Evolutionary conservation across 352 stramenopile species (phyloP).

Genomic region (Pythium scleroteichum): DNA sequence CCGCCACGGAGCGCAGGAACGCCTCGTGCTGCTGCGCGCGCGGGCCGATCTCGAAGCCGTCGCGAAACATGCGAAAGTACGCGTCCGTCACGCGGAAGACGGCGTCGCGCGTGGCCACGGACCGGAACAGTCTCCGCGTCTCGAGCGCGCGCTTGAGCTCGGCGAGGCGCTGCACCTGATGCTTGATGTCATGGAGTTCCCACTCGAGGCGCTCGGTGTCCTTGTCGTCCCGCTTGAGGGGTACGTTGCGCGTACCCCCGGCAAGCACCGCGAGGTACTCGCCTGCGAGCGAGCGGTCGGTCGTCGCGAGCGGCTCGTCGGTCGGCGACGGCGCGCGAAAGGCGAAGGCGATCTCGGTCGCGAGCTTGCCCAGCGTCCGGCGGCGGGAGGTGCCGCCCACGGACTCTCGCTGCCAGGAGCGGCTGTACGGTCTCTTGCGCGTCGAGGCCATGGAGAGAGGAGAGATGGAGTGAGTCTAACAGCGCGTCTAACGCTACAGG

Average conservation of each 20-base stretch:
- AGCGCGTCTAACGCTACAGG: too few relatives aligned
- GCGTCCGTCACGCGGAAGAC: not conserved
- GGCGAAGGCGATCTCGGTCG: conserved; percentile 18
- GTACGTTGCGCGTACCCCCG: not conserved
- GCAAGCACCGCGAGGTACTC: conserved; percentile 7
- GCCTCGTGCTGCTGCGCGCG: not conserved
- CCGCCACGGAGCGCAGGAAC: conserved; percentile 10
- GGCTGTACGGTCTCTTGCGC: not conserved
- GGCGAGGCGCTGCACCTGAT: conserved; percentile 2
- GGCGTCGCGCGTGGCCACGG: not conserved
- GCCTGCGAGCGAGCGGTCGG: not conserved
- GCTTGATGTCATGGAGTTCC: conserved; percentile 12
- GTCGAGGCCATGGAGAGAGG: too few relatives aligned
- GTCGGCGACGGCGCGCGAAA: conserved; percentile 3
- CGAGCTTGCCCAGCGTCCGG: not conserved
- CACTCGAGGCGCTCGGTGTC: conserved; percentile 5
- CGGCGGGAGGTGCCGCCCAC: not conserved
- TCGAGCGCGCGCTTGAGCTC: conserved; percentile 4
- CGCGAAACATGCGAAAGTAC: conserved; percentile 19
- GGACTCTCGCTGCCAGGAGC: not conserved
- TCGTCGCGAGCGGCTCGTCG: conserved; percentile 2
- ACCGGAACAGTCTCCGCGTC: not conserved
- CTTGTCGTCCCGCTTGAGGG: not conserved
- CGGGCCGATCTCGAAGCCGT: conserved; percentile 3
- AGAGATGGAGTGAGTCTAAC: too few relatives aligned